Percentiles rank a stretch among this genome's conserved stretches.
Conservation (phyloP, 441 rosid species). For the Biscutella laevigata region DNA sequence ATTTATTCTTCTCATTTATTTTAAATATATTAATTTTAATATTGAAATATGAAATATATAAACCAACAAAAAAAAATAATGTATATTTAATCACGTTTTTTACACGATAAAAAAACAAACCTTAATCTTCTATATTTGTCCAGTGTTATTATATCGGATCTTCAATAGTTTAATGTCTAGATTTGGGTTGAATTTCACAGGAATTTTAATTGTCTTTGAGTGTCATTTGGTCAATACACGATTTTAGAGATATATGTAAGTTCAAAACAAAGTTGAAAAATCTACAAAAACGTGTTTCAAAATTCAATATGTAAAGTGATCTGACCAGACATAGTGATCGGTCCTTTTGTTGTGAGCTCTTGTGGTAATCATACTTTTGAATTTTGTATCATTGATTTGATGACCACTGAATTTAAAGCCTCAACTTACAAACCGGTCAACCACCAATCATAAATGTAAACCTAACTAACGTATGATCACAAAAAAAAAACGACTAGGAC, state of each 20-base stretch:
- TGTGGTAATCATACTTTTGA: slow-evolving; percentile 9
- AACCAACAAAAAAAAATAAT: too few species aligned
- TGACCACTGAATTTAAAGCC: slow-evolving; percentile 17
- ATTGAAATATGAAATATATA: too few species aligned
- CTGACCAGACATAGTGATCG: slow-evolving; percentile 13
- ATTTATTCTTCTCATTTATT: too few species aligned
- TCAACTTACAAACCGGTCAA: slow-evolving; percentile 26
- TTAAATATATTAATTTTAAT: too few species aligned
- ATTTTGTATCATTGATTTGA: slow-evolving; percentile 22
- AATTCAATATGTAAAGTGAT: slow-evolving; percentile 10
- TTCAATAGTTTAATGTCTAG: too few species aligned
- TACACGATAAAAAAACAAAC: too few species aligned
- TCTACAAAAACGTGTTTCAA: slow-evolving; percentile 20
- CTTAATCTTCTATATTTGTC: too few species aligned
- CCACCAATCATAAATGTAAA: slow-evolving; percentile 16
- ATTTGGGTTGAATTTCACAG: background rate
- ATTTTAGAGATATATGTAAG: background rate
- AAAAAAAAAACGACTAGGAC: slow-evolving; percentile 6
- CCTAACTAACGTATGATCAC: slow-evolving; percentile 21
- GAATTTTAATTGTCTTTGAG: background rate
- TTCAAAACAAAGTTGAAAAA: slow-evolving; percentile 14
- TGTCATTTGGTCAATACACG: slow-evolving; percentile 4
- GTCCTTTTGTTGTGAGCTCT: slow-evolving; percentile 6
- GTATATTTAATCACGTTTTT: too few species aligned
- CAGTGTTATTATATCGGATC: too few species aligned